phyloP scores from a whole-genome alignment of 2,329 filamentous ascomycete species.

The Clarireedia hainanense region DNA sequence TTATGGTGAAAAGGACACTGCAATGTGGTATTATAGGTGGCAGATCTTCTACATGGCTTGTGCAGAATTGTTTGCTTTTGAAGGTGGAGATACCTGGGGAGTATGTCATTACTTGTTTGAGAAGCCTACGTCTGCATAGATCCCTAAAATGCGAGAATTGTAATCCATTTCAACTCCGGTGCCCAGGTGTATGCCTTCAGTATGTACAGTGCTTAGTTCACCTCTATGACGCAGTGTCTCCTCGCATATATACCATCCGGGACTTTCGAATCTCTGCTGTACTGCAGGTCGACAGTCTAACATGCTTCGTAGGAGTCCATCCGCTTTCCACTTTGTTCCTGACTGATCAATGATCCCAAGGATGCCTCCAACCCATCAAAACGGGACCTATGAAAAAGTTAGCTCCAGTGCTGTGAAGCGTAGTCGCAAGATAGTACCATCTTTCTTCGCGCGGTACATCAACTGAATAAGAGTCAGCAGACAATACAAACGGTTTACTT shows the following conservation, averaged over 20 bases:
- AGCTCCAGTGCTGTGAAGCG: conserved; percentile 8
- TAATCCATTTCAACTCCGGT: conserved; percentile 6
- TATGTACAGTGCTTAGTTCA: conserved; percentile 11
- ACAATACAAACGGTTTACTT: background rate
- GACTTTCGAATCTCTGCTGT: no score
- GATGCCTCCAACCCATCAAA: conserved; percentile 88
- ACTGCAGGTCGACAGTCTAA: background rate
- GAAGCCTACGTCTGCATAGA: conserved; percentile 34
- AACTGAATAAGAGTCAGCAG: conserved; percentile 46
- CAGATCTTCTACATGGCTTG: conserved; percentile 63
- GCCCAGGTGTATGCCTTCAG: conserved; percentile 9
- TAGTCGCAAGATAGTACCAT: conserved; percentile 46
- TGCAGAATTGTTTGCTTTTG: conserved; percentile 59
- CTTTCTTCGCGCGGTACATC: conserved; percentile 95
- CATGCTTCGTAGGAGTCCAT: background rate
- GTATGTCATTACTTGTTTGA: conserved; percentile 60
- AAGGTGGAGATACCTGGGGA: conserved; percentile 60
- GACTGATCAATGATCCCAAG: conserved; percentile 75
- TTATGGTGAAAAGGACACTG: conserved; percentile 52
- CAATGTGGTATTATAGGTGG: conserved; percentile 62
- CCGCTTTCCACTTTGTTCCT: background rate
- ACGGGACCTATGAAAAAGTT: conserved; percentile 48
- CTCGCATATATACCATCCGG: background rate
- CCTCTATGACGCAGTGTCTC: background rate
- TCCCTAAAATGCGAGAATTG: background rate